Base-by-base conservation (phyloP, 1,284 basidiomycete species). In the Fomitopsis palustris region DNA sequence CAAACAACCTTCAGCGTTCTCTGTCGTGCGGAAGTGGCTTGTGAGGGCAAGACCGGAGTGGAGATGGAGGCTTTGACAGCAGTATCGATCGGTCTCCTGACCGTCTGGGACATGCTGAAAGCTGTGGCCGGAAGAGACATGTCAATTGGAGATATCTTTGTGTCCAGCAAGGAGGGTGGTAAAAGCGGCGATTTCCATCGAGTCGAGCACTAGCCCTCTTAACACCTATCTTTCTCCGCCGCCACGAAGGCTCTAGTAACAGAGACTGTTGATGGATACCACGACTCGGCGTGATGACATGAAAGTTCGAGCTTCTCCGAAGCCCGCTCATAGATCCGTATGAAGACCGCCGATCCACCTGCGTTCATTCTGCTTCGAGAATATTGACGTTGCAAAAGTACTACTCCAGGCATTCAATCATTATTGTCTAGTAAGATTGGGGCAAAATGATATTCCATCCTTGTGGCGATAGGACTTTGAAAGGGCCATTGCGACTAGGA, bases 31-130 rank as follows among this genome's bases (percentile, higher is more conserved):
- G 87, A 83, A 6, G 88, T 90, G 25, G 79, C 84, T 42, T 91
- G 88, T 65, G 83, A 87, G 66, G 90, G 91, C 1, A 87, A 86
- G 70, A 94, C 92, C 5, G 93, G 93, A 0, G 93, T 95, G 25
- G 93, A 96, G 77, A 96, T 96, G 93, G 93, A 96, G 75, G 94
- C 93, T n/a, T 71, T 96, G 59, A 93, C 89, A 23, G 90, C 87
- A 21, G 92, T 92, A 14, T 88, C 85, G 4, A 79, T 89, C n/a
- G 88, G 88, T 4, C 79, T 92, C 43, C 75, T 95, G 61, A 93
- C 92, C 0, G 84, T 95, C 21, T 95, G 93, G 93, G 94, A 95
- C 70, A 95, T 95, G 93, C 79, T 93, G 45, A 95, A 96, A 74
- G 90, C 91, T 6, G 87, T 95, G 1, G 91, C 88, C 3, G 93